Percentiles rank a stretch among this genome's conserved stretches.
phyloP scores from a whole-genome alignment of 2,329 filamentous ascomycete species.

The Tolypocladium guangdongense region DNA sequence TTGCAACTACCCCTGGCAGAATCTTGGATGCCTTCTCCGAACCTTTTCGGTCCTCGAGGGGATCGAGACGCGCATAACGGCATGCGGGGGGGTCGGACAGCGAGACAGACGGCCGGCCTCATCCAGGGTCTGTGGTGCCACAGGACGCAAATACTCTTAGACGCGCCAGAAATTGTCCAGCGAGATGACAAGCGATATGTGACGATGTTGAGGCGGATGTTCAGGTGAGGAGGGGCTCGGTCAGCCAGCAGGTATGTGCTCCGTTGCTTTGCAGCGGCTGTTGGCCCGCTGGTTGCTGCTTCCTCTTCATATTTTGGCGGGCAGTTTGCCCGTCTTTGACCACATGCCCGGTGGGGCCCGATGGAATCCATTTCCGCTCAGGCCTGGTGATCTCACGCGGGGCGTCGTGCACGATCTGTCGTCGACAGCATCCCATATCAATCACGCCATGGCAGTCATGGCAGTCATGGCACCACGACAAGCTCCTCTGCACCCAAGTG shows the following conservation, averaged over 20 bases:
- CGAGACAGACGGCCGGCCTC: not conserved
- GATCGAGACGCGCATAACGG: not conserved
- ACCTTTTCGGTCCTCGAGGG: not conserved
- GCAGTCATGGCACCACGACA: not conserved
- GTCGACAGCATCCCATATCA: not conserved
- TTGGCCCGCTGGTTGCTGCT: not conserved
- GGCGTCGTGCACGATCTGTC: not conserved
- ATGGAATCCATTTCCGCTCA: too few relatives aligned
- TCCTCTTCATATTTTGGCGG: not conserved
- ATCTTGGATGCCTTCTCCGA: not conserved
- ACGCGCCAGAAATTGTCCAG: not conserved
- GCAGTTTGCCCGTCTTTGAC: not conserved
- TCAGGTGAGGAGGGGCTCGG: not conserved
- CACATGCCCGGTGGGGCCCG: not conserved
- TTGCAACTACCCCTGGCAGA: not conserved
- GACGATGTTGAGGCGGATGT: not conserved
- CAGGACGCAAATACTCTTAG: not conserved
- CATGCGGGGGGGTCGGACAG: not conserved
- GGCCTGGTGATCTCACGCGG: not conserved
- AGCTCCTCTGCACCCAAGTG: not conserved
- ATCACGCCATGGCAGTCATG: not conserved
- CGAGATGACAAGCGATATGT: not conserved
- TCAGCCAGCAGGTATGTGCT: too few relatives aligned
- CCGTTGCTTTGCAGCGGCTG: not conserved
- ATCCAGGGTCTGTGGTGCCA: not conserved